Conservation (phyloP, 129 eudicot genomes). For the Pulicaria dysenterica region DNA sequence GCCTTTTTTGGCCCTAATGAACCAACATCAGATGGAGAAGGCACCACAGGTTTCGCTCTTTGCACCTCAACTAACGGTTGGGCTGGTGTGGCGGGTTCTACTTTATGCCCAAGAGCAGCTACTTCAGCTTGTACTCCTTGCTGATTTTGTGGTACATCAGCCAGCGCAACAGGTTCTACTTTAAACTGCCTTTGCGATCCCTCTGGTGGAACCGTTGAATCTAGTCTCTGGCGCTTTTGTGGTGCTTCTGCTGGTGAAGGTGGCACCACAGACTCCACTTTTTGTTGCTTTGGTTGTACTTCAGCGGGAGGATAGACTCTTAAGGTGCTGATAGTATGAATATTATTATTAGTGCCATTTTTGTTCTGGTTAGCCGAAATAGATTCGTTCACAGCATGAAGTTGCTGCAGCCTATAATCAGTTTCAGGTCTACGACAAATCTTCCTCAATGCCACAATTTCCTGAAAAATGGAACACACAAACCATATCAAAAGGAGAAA, state of each 20-base stretch:
- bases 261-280: slow-evolving; percentile 12
- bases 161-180: slow-evolving; percentile 13
- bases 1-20: background rate
- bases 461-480: slow-evolving; percentile 43
- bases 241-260: slow-evolving; percentile 24
- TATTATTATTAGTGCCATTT: slow-evolving; percentile 40
- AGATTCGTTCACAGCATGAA: slow-evolving; percentile 62
- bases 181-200: slow-evolving; percentile 32
- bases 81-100: background rate
- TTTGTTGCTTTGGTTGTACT: slow-evolving; percentile 43
- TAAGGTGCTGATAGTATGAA: slow-evolving; percentile 41
- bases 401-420: slow-evolving; percentile 87
- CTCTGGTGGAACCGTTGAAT: slow-evolving; percentile 26
- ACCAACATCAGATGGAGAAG: slow-evolving; percentile 12
- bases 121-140: slow-evolving; percentile 28
- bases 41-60: slow-evolving; percentile 1
- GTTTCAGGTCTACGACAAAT: slow-evolving; percentile 95
- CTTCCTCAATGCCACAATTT: slow-evolving; percentile 89
- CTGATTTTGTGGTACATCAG: slow-evolving; percentile 33
- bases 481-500: background rate
- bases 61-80: slow-evolving; percentile 7
- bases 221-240: slow-evolving; percentile 36
- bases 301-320: slow-evolving; percentile 61
- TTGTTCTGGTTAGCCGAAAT: slow-evolving; percentile 48
- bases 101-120: slow-evolving; percentile 20